Evolutionary conservation across 805 yeast species (phyloP), one percentile per base, ranked within the genome.

Genomic region (Wickerhamiella dianesei): DNA sequence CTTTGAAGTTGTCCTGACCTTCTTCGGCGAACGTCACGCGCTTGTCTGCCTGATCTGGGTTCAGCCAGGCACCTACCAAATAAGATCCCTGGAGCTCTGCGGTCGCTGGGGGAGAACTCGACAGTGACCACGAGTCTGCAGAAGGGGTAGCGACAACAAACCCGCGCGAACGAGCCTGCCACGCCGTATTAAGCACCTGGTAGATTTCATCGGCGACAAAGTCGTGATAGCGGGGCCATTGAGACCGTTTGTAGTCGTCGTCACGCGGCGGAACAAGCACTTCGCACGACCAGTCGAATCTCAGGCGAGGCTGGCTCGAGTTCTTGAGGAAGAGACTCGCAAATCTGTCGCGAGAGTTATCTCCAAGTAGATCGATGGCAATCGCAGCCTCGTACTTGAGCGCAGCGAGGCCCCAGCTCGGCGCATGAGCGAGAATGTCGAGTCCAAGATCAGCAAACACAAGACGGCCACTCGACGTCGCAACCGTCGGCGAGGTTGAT

Each of bases 11-110:
- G 2, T 45, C 50, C 37, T 75, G 75, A 13, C 69, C 69, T n/a
- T 47, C 56, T 8, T 97, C 96, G 1, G 96, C 96, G 58, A 78
- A 84, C 1, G 94, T 84, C 1, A 92, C 85, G 41, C 84, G 65
- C 63, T 80, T 82, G 55, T 87, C 96, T 50, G 81, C 71, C 57
- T 81, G 85, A 5, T 72, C 74, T 4, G 92, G 70, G 58, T 88
- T 77, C 12, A 86, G 70, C 40, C 75, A 65, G 9, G 89, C 57
- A 1, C 95, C 94, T 32, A 89, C 70, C 3, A 47, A 40, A 22
- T 39, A 39, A 9, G 25, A 59, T 40, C 18, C 39, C 20, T 16
- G 44, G 21, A 2, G 39, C 21, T 3, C 12, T 44, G 37, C 20
- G 2, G 13, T 19, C 3, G 20, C 18, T 1, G 54, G 56, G 0